Evolutionary conservation across 345 rosid species (phyloP).

Genomic region (Pelargonium nanum): DNA sequence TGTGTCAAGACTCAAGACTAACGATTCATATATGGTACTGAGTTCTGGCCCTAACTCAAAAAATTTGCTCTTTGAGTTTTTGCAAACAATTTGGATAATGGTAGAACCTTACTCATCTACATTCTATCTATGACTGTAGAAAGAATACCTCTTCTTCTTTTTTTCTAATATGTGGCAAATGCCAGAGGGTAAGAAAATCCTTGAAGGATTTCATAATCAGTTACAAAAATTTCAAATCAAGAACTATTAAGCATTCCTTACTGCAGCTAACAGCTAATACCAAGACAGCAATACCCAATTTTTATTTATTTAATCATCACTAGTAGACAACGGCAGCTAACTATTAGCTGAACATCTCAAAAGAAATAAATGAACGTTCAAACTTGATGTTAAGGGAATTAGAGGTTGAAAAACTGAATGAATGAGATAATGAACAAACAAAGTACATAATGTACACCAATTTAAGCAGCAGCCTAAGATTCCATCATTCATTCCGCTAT

Average conservation of each 20-base stretch:
- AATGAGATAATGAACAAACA: not conserved
- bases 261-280: not conserved
- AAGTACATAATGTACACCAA: not conserved
- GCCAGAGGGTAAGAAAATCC: not conserved
- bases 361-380: not conserved
- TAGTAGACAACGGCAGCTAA: not conserved
- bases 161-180: not conserved
- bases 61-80: too few relatives aligned
- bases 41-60: too few relatives aligned
- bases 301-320: too few relatives aligned
- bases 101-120: too few relatives aligned
- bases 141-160: too few relatives aligned
- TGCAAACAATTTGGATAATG: too few relatives aligned
- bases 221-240: too few relatives aligned
- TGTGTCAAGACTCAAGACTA: too few relatives aligned
- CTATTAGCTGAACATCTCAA: not conserved
- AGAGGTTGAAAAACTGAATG: not conserved
- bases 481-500: not conserved
- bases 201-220: not conserved
- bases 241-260: not conserved
- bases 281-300: not conserved
- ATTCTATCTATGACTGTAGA: too few relatives aligned
- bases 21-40: too few relatives aligned
- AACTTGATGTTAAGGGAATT: not conserved
- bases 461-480: not conserved